Evolutionary conservation across 371 early-diverging fungal species (phyloP).

Genomic region (Choanephora cucurbitarum): DNA sequence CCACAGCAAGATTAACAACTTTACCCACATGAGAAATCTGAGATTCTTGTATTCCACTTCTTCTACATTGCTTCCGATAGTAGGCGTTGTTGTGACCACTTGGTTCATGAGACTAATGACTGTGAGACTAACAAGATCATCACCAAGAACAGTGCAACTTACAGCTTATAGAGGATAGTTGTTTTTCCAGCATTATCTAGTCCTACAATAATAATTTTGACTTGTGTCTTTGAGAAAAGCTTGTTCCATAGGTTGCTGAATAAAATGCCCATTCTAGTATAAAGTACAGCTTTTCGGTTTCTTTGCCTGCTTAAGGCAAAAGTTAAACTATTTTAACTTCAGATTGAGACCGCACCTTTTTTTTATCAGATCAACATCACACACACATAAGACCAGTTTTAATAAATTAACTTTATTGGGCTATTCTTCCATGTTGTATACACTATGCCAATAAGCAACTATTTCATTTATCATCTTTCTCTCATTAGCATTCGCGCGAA

Average conservation of each 20-base stretch:
- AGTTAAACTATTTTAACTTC: too few relatives aligned
- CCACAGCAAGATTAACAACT: slow-evolving; percentile 19
- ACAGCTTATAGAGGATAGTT: slow-evolving; percentile 72
- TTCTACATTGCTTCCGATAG: slow-evolving; percentile 77
- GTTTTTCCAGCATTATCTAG: slow-evolving; percentile 96
- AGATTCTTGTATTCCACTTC: slow-evolving; percentile 73
- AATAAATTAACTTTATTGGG: not conserved
- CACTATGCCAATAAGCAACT: slow-evolving; percentile 12
- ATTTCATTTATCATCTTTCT: slow-evolving; percentile 14
- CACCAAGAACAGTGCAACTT: slow-evolving; percentile 7
- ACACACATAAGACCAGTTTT: too few relatives aligned
- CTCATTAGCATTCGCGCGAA: slow-evolving; percentile 15
- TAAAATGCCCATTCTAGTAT: slow-evolving; percentile 36
- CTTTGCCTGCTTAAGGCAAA: not conserved
- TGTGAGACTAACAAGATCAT: not conserved
- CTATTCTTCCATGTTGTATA: slow-evolving; percentile 17
- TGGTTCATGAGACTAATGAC: slow-evolving; percentile 63
- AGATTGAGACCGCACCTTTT: too few relatives aligned
- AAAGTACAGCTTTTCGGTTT: not conserved
- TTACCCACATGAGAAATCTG: slow-evolving; percentile 74
- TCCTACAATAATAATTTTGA: slow-evolving; percentile 91
- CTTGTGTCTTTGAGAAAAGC: slow-evolving; percentile 68
- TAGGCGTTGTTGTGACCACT: slow-evolving; percentile 73
- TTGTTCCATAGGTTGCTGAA: slow-evolving; percentile 48
- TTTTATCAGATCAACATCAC: too few relatives aligned